phyloP scores from a whole-genome alignment of 116 monocot species.

The Phalaenopsis hybrid region DNA sequence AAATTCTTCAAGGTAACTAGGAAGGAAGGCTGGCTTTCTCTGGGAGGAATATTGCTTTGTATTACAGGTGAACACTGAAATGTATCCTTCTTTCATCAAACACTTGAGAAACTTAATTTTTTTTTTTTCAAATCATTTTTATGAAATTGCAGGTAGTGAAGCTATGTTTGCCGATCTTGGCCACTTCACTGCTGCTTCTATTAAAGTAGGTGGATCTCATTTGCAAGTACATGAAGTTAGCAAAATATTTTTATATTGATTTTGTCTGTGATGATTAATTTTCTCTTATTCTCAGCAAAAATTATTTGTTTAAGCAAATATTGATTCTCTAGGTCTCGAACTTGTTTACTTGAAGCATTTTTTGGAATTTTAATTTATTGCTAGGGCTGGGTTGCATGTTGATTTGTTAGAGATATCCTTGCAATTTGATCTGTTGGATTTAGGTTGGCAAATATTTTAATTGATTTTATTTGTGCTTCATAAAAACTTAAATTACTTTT shows the following conservation, averaged over 20 bases:
- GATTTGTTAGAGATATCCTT: too few species aligned
- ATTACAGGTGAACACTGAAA: slow-evolving; percentile 36
- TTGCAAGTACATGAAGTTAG: neutral
- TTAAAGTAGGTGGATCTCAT: slow-evolving; percentile 33
- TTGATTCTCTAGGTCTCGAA: neutral
- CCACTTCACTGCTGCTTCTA: slow-evolving; percentile 45
- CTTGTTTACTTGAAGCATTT: too few species aligned
- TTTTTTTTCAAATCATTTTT: neutral
- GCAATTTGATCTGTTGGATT: neutral
- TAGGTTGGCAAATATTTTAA: neutral
- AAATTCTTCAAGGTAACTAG: slow-evolving; percentile 47
- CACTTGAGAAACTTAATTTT: neutral
- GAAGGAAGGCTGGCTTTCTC: slow-evolving; percentile 52
- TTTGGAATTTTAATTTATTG: neutral
- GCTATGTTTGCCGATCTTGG: slow-evolving; percentile 84
- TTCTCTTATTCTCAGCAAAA: neutral
- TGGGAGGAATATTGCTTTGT: slow-evolving; percentile 53
- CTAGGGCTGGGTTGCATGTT: too few species aligned
- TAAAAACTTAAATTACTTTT: too few species aligned
- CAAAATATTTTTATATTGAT: neutral
- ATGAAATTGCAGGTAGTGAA: slow-evolving; percentile 33
- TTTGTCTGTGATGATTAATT: neutral
- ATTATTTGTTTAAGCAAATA: neutral
- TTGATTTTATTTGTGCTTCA: too few species aligned
- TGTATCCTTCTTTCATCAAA: neutral